Conservation (phyloP, 805 yeast species). For the Clavispora vitiphila region DNA sequence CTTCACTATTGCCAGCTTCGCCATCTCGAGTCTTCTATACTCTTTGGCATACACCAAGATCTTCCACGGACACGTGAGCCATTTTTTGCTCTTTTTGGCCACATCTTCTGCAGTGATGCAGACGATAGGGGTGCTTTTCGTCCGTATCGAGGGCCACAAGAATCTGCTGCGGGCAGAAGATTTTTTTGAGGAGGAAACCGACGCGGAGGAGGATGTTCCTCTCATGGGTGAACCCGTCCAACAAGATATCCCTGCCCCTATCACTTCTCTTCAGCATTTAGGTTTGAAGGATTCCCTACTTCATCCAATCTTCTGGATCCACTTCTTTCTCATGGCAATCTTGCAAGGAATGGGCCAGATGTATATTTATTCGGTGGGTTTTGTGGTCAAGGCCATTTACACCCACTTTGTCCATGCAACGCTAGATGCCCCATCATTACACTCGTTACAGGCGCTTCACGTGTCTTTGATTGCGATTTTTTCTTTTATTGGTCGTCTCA, state of each 20-base stretch:
- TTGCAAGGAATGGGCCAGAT: slow-evolving; percentile 36
- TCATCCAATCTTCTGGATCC: slow-evolving; percentile 29
- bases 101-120: slow-evolving; percentile 21
- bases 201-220: slow-evolving; percentile 7
- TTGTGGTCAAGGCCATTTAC: slow-evolving; percentile 25
- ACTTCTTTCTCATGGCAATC: slow-evolving; percentile 25
- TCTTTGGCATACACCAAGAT: slow-evolving; percentile 18
- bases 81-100: slow-evolving; percentile 21
- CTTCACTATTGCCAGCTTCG: slow-evolving; percentile 33
- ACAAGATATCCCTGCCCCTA: not conserved
- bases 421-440: slow-evolving; percentile 10
- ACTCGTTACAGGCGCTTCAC: slow-evolving; percentile 26
- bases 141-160: slow-evolving; percentile 25
- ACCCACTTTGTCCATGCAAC: slow-evolving; percentile 1
- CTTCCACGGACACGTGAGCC: slow-evolving; percentile 19
- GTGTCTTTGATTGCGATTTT: slow-evolving; percentile 29
- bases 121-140: slow-evolving; percentile 25
- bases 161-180: not conserved
- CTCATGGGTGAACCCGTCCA: not conserved
- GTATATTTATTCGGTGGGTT: slow-evolving; percentile 33
- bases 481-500: slow-evolving; percentile 28
- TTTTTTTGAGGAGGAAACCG: slow-evolving; percentile 2
- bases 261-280: not conserved
- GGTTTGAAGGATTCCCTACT: slow-evolving; percentile 18
- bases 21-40: slow-evolving; percentile 27